Evolutionary conservation across 192 early-diverging fungal genomes (phyloP), one percentile per base, ranked within the genome.

Genomic region (Umbelopsis sp.): DNA sequence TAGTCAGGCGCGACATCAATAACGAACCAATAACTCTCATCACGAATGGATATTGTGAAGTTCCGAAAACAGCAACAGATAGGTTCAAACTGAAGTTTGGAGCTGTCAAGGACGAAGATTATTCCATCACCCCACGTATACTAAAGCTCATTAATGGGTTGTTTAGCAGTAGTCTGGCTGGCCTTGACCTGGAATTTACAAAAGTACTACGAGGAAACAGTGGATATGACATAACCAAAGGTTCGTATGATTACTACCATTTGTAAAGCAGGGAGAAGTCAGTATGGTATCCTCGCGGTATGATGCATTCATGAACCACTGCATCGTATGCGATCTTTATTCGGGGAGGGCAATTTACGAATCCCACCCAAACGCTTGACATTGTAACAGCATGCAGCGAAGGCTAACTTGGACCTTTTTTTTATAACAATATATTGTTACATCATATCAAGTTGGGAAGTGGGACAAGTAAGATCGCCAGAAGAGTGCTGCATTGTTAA

Each of bases 11-110:
- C 26, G 62, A 76, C 9, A 68, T 68, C 10, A 53, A 51, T 12
- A 47, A 44, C 34, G 36, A 70, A 44, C 62, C 72, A 9, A 7
- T 70, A 4, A 43, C 81, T 14, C 69, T 71, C 36, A 32, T 73
- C 16, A 69, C 80, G 4, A 38, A 79, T 21, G 87, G 85, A 14
- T 80, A 72, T 49, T 88, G 87, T 68, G 79, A 78, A 67, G 65
- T 71, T n/a, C 82, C 82, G 22, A 54, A 76, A 4, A 25, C 70
- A 4, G 66, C 76, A 26, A 65, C 69, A 0, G 74, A 73, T 21
- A 56, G 72, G 11, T 75, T 85, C 24, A 73, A 82, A n/a, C 70
- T 52, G 38, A 80, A 45, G 47, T 84, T 78, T 65, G 73, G 43
- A 21, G 31, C 20, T 7, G 16, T 17, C 43, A 31, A 4, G 32